phyloP scores from a whole-genome alignment of 1,284 basidiomycete species.

The Leccinum pallidistipes region DNA sequence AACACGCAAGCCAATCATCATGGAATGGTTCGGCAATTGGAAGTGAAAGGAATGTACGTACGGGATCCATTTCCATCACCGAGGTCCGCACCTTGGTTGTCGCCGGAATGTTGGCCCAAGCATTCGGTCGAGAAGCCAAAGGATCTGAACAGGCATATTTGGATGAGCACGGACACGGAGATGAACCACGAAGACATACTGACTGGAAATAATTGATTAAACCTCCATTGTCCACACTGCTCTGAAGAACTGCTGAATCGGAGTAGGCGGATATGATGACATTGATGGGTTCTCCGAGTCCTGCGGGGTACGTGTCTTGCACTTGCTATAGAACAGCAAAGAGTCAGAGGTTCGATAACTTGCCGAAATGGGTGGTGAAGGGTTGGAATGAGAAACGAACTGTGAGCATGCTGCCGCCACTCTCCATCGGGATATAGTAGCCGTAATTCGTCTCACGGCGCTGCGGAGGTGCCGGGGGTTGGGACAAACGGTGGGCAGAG shows the following conservation, averaged over 20 bases:
- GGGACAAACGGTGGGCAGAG: slow-evolving; percentile 2
- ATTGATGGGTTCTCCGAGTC: slow-evolving; percentile 90
- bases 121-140: slow-evolving; percentile 80
- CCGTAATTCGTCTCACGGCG: slow-evolving; percentile 36
- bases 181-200: slow-evolving; percentile 24
- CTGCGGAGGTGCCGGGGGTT: slow-evolving; percentile 6
- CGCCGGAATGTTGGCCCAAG: slow-evolving; percentile 76
- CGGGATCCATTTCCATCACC: slow-evolving; percentile 80
- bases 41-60: slow-evolving; percentile 38
- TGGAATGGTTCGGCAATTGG: neutral
- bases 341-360: neutral
- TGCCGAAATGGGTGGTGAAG: neutral
- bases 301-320: slow-evolving; percentile 64
- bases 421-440: slow-evolving; percentile 44
- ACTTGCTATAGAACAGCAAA: slow-evolving; percentile 43
- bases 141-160: slow-evolving; percentile 35
- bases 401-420: slow-evolving; percentile 50
- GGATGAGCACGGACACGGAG: neutral
- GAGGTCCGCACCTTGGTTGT: slow-evolving; percentile 73
- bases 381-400: slow-evolving; percentile 32
- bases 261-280: slow-evolving; percentile 84
- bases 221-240: slow-evolving; percentile 65
- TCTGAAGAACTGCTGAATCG: slow-evolving; percentile 68
- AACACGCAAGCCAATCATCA: neutral
- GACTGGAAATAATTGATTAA: slow-evolving; percentile 78